Base-by-base conservation (phyloP, 208 protist genomes). In the Novymonas esmeraldas region DNA sequence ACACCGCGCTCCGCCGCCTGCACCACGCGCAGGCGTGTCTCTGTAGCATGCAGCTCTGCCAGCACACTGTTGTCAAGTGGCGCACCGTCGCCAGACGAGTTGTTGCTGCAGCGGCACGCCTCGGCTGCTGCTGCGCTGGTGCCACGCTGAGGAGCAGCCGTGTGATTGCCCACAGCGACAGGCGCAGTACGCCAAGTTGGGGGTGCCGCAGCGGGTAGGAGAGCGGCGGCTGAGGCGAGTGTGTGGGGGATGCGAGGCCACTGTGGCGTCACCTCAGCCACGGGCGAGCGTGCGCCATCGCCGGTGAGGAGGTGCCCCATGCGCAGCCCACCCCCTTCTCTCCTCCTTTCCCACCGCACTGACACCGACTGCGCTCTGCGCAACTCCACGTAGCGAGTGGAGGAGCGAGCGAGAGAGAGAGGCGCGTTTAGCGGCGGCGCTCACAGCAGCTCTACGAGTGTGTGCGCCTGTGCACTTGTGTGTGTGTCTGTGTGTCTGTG, bases 1-100 rank as follows among this genome's bases (percentile, higher is more conserved):
- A 61, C 56, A 24, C 39, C 31, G 9, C 29, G 36, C 7, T 61
- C 56, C 31, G 56, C 39, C 39, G 42, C 56, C 11, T 61, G 56
- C 36, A 41, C 38, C 31, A 6, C 9, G 36, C 56, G 56, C 39
- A 61, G 39, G 16, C 56, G 56, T 41, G 38, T 22, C 39, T 61
- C 39, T 14, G 54, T 59, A 22, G 54, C 54, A 6, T 22, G 54
- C 54, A 59, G 34, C 5, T 29, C 22, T 1, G 7, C 3, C 16
- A 44, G 2, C 10, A 34, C 34, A 22, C 18, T 22, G 1, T 16
- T 29, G 22, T 22, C n/a, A 0, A 6, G 5, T 22, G 6, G 34
- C 5, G n/a, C n/a, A n/a, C n/a, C n/a, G n/a, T n/a, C n/a, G n/a
- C n/a, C n/a, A n/a, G 54, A 18, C 20, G 11, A 16, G 7, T 18